Evolutionary conservation across 1,284 basidiomycete genomes (phyloP), one percentile per base, ranked within the genome.

Genomic region (Ceratobasidium theobromae): DNA sequence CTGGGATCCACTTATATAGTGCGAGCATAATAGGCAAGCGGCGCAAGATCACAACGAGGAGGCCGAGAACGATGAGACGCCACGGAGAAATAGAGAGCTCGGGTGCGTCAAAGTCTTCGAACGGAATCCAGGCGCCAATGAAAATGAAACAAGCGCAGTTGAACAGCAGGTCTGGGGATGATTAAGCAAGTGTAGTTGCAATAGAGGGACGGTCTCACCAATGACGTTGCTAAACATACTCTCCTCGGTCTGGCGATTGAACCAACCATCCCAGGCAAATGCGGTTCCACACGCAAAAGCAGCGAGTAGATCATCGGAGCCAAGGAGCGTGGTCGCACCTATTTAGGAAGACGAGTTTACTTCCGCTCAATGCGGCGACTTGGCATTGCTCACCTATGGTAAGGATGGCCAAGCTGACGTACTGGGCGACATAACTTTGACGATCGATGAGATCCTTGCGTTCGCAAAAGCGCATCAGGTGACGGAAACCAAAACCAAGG

Each of bases 201-300:
- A 35, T 8, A 5, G 23, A 6, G 48, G 21, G 3, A 49, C 40
- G 43, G 49, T 69, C 69, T 48, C 74, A 76, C 83, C 95, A 74
- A 99, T 93, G 72, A 99, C 96, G 77, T 91, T 95, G 71, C 90
- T 93, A 80, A 99, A 99, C 71, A 95, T 89, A 28, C 91, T 84
- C 75, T 95, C 92, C 75, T 97, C 95, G 1, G 95, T 99, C 72
- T 97, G 95, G 71, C 88, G 86, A 78, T 95, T 95, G 81, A 98
- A 98, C 81, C 97, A 98, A 69, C 95, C 93, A 72, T 99, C 96
- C 96, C 96, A 99, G 0, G 95, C 97, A 74, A 98, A 99, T 1
- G 95, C 94, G 2, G 91, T 89, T 23, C 97, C 97, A 73, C 95
- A 98, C 1, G 89, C 88, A 75, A 99, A 99, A 0, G 96, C 91